These are phyloP conservation scores for Diaporthe velutina DNA, from an alignment of 2,329 filamentous ascomycete species.

Conservation along the genomic window DNA sequence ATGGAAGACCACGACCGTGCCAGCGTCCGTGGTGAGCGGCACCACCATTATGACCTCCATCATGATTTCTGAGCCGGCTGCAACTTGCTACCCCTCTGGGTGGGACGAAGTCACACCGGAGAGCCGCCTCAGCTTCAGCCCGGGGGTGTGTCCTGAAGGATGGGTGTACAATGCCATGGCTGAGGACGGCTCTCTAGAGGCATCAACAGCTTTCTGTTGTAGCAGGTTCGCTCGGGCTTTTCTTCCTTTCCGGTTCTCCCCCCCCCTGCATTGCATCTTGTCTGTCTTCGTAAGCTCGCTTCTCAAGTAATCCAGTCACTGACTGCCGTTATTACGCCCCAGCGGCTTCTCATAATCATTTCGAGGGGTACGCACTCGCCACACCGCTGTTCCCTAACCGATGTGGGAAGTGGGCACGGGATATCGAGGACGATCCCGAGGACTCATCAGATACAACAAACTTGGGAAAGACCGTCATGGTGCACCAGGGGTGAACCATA, in stretches of 20 bases:
- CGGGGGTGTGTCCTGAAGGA: background rate
- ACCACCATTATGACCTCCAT: background rate
- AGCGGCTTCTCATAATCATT: background rate
- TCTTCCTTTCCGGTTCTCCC: background rate
- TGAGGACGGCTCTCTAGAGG: background rate
- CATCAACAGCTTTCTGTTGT: background rate
- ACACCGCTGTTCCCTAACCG: background rate
- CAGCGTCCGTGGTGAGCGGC: background rate
- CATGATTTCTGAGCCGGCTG: background rate
- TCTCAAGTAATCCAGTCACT: background rate
- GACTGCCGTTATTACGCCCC: background rate
- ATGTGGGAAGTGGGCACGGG: background rate
- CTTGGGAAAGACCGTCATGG: background rate
- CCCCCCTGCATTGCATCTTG: background rate
- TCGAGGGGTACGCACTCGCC: background rate
- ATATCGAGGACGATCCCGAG: background rate
- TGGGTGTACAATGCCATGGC: slow-evolving; percentile 8
- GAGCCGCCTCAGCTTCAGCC: slow-evolving; percentile 5
- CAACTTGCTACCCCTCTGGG: background rate
- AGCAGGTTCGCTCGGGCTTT: background rate
- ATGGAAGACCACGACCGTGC: slow-evolving; percentile 4
- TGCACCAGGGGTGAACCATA: background rate
- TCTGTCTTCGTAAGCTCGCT: background rate
- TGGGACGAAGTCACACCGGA: background rate
- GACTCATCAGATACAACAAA: background rate